Percentiles rank a stretch among this genome's conserved stretches.
These are phyloP conservation scores for Monosporascus sp. DNA, from an alignment of 2,329 filamentous ascomycete species.

Conservation along the genomic window DNA sequence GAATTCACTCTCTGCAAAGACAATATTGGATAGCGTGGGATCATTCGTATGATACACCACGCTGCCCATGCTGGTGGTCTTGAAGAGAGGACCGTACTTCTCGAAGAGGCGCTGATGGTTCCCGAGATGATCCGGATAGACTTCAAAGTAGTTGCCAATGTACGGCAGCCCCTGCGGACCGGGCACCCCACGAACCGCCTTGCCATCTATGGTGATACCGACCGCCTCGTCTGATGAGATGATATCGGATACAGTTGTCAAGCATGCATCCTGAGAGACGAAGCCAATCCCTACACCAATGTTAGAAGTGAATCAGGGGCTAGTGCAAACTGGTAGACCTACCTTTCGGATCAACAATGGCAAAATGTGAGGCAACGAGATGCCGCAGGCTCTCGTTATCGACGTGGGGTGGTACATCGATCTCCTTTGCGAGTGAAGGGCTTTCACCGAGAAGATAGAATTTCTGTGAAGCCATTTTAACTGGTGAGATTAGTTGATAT, in stretches of 20 bases:
- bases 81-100: conserved; percentile 46
- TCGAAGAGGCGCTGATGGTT: conserved; percentile 51
- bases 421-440: conserved; percentile 28
- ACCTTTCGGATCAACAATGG: conserved; percentile 38
- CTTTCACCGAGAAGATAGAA: conserved; percentile 40
- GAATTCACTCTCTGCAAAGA: conserved; percentile 44
- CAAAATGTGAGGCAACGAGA: conserved; percentile 36
- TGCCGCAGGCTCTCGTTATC: conserved; percentile 34
- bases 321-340: conserved; percentile 3
- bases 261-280: conserved; percentile 22
- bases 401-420: conserved; percentile 30
- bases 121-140: conserved; percentile 53
- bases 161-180: conserved; percentile 43
- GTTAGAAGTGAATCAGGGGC: neutral
- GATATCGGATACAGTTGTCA: conserved; percentile 31
- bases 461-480: conserved; percentile 30
- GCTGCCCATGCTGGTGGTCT: conserved; percentile 47
- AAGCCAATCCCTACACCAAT: conserved; percentile 31
- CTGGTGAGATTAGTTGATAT: neutral
- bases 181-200: conserved; percentile 42
- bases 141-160: conserved; percentile 49
- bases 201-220: conserved; percentile 43
- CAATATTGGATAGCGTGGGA: conserved; percentile 38
- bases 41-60: conserved; percentile 46
- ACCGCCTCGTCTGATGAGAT: conserved; percentile 28